Percentiles rank a stretch among this genome's conserved stretches.
Evolutionary conservation across 164 flowering plant genomes (phyloP).

Genomic region (Brasenia schreberi): DNA sequence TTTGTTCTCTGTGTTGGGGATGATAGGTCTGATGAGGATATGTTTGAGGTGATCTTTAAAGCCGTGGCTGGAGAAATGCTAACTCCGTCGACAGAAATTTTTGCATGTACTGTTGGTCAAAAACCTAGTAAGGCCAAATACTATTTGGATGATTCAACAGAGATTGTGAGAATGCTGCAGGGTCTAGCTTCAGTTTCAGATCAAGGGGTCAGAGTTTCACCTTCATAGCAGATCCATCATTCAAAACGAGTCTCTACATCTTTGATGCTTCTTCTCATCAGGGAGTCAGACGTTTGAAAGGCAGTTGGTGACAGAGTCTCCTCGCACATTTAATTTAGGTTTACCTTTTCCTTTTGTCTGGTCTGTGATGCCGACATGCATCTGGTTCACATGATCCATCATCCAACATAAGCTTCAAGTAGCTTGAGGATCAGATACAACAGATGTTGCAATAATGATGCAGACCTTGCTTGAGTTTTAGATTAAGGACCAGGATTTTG

Average conservation of each 20-base stretch:
- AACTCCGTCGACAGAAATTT: constrained; percentile 42
- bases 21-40: constrained; percentile 71
- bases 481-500: not conserved
- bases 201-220: constrained; percentile 11
- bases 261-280: not conserved
- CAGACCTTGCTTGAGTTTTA: not conserved
- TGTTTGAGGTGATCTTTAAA: constrained; percentile 60
- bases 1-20: constrained; percentile 78
- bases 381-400: not conserved
- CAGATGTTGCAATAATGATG: not conserved
- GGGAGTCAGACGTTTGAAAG: not conserved
- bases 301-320: not conserved
- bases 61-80: constrained; percentile 31
- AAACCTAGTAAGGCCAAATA: constrained; percentile 77
- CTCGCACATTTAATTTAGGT: not conserved
- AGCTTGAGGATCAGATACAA: not conserved
- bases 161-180: constrained; percentile 49
- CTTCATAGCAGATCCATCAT: not conserved
- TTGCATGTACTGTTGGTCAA: constrained; percentile 56
- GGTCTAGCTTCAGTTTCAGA: constrained; percentile 54
- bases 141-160: constrained; percentile 53
- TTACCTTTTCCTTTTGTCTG: too few relatives aligned
- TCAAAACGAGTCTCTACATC: not conserved
- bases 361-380: not conserved
- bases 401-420: not conserved